Evolutionary conservation across 1,284 basidiomycete species (phyloP).

Genomic region (Tranzscheliella williamsii): DNA sequence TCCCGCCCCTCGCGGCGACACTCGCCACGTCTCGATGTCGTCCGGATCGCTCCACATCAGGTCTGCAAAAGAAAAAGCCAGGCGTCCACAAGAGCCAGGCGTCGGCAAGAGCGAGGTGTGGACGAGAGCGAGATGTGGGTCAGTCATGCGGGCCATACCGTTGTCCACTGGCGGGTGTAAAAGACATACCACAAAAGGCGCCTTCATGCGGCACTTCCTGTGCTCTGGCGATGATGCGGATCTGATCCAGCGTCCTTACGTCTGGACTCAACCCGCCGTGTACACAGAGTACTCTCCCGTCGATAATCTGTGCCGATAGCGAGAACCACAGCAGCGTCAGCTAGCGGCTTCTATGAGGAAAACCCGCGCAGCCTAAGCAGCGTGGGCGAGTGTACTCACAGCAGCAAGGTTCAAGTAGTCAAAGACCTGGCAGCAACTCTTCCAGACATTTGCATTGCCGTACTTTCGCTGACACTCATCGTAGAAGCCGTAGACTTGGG

Average conservation of each 20-base stretch:
- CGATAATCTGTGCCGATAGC: slow-evolving; percentile 79
- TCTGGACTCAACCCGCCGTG: slow-evolving; percentile 96
- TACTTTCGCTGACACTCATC: slow-evolving; percentile 94
- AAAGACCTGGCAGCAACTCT: slow-evolving; percentile 99
- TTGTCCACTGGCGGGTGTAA: no score
- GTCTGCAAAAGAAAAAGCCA: slow-evolving; percentile 68
- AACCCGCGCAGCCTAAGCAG: no score
- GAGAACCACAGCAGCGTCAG: no score
- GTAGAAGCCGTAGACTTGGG: slow-evolving; percentile 97
- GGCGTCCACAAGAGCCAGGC: neutral
- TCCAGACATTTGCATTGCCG: slow-evolving; percentile 87
- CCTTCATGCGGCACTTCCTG: slow-evolving; percentile 98
- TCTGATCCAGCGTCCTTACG: slow-evolving; percentile 98
- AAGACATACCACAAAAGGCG: slow-evolving; percentile 70
- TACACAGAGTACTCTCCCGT: slow-evolving; percentile 98
- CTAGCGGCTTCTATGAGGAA: no score
- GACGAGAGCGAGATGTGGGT: no score
- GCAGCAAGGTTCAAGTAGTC: slow-evolving; percentile 97
- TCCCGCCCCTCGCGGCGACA: slow-evolving; percentile 94
- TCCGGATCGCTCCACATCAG: slow-evolving; percentile 99
- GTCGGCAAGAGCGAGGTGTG: neutral
- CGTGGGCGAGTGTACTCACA: no score
- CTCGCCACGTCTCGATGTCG: slow-evolving; percentile 98
- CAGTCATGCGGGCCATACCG: no score
- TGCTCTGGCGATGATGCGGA: slow-evolving; percentile 94